Evolutionary conservation across 805 yeast genomes (phyloP), one percentile per base, ranked within the genome.

Genomic region (Cyberlindnera amylophila): DNA sequence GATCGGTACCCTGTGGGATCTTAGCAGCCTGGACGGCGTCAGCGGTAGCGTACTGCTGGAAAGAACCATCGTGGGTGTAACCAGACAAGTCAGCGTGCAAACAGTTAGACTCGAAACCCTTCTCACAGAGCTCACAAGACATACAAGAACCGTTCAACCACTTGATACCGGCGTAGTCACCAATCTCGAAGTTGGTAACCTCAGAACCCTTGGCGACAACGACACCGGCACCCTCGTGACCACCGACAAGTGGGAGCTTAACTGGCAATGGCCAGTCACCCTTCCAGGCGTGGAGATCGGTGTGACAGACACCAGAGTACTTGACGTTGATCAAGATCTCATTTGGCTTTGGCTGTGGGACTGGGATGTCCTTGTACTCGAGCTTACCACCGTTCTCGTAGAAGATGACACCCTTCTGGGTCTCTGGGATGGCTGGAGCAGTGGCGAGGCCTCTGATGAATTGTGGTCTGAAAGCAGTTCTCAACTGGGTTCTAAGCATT

Each of bases 271-370:
- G 93, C 95, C 95, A 87, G 70, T 88, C 96, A 59, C 95, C 95
- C 63, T 84, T 79, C 90, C 93, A 86, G 42, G 95, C 95, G 71
- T 88, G 96, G 64, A 88, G 76, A 62, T 87, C 96, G 29, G 96
- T 86, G 74, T 89, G 96, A 69, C 96, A 87, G 44, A 87, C 95
- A 67, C 96, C 96, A 21, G 95, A 79, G 74, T 81, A 87, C 69
- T 79, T 80, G 66, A 88, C 81, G 65, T 88, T 80, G 68, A 88
- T 72, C 63, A 88, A 74, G 53, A 87, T 72, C 68, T 87, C 90
- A 61, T 80, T 82, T 46, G 86, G 69, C 61, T 76, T 82, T 57
- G 95, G 95, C 37, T 63, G 66, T 57, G 95, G 95, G 44, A 86
- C 91, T 41, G 90, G 84, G 49, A 86, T 77, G 55, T 86, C 89